Base-by-base conservation (phyloP, 352 stramenopile genomes). In the Globisporangium orthogonon region DNA sequence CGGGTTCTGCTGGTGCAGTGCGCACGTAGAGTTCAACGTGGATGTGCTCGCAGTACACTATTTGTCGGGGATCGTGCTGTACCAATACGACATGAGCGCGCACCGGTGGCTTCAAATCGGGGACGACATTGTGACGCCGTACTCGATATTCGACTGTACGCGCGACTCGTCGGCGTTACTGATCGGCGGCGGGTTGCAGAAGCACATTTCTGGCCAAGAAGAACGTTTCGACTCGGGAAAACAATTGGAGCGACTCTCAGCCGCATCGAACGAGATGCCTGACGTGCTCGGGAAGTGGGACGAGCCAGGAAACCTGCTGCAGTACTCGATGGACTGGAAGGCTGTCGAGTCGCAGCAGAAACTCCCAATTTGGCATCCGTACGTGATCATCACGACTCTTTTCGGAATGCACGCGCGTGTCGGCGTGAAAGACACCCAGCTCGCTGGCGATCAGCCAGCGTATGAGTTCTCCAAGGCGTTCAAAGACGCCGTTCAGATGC, bases 331-430 rank as follows among this genome's bases (percentile, higher is more conserved):
- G 81, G 79, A 90, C 45, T 91, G 80, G 83, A 91, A 94, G 69
- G 70, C 77, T 17, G 49, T 62, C 7, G 76, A 87, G 39, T 77
- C 66, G 15, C 76, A 77, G 4, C 81, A 91, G 56, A 88, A 94
- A 53, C 70, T 90, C 9, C 84, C 84, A 14, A 75, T 92, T 37
- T 94, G 84, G 84, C 84, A 94, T 62, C 82, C 84, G 17, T 94
- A 89, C 30, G 83, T 91, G 15, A 64, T 94, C 18, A 61, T 94
- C 9, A 92, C 84, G 31, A 94, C 84, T 35, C 68, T 94, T 11
- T 94, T 91, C 49, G 84, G 84, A 3, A 87, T 94, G 78, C 80
- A 91, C 54, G 81, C 84, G 9, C 82, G 82, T 54, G 83, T 94
- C 48, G 83, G 81, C 29, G 66, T 89, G 28, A 90, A 87, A 56